Conservation (phyloP, 2,329 filamentous ascomycete genomes). For the Monosporascus sp. region DNA sequence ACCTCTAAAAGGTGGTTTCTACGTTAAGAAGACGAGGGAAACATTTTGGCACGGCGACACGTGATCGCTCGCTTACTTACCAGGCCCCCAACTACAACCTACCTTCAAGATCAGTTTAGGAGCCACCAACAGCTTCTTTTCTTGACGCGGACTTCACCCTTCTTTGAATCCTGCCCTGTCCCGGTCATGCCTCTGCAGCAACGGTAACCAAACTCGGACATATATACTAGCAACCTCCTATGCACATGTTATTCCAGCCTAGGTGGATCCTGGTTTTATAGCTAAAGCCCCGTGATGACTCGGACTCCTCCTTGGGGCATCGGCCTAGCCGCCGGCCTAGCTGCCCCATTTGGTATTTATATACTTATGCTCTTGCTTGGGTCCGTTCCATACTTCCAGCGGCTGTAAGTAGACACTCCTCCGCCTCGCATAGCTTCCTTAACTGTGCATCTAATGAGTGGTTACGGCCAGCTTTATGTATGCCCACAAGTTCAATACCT, state of each 20-base stretch:
- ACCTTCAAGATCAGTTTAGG: no score
- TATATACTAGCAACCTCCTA: no score
- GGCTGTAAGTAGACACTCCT: conserved; percentile 56
- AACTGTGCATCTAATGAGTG: neutral
- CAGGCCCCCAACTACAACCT: no score
- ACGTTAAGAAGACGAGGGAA: no score
- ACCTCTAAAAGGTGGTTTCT: no score
- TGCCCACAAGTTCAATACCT: conserved; percentile 70
- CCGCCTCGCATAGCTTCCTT: neutral
- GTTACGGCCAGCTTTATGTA: conserved; percentile 65
- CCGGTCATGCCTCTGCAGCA: no score
- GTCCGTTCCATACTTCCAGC: conserved; percentile 66
- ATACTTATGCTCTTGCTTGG: conserved; percentile 58
- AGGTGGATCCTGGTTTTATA: neutral
- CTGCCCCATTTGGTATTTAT: conserved; percentile 59
- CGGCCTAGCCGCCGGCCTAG: conserved; percentile 46
- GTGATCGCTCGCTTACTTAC: no score
- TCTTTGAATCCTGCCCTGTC: no score
- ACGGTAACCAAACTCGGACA: no score
- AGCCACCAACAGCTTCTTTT: no score
- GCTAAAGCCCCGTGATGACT: conserved; percentile 2
- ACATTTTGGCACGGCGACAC: no score
- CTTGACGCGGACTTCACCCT: no score
- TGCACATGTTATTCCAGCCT: neutral
- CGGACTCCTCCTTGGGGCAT: conserved; percentile 26